These are phyloP conservation scores for Kwoniella botswanensis DNA, from an alignment of 768 basidiomycete genomes.

Conservation along the genomic window DNA sequence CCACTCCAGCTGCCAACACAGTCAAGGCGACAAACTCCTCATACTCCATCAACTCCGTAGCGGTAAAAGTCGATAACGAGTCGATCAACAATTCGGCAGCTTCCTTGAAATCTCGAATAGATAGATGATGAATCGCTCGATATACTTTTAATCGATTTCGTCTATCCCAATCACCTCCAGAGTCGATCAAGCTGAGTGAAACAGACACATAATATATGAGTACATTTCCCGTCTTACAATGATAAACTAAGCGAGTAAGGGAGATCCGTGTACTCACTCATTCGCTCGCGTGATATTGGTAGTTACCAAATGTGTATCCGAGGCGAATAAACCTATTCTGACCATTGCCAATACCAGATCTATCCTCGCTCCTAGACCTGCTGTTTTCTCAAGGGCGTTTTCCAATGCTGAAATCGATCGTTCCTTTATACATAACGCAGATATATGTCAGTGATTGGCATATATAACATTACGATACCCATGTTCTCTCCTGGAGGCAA, in stretches of 20 bases:
- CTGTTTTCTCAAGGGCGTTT: conserved; percentile 84
- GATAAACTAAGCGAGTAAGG: background rate
- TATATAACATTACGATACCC: too few species aligned
- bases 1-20: conserved; percentile 77
- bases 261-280: conserved; percentile 64
- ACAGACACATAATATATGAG: conserved; percentile 2
- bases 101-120: conserved; percentile 87
- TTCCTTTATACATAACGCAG: conserved; percentile 64
- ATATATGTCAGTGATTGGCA: conserved; percentile 12
- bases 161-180: conserved; percentile 98
- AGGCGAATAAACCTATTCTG: conserved; percentile 88
- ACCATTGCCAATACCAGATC: conserved; percentile 88
- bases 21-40: conserved; percentile 87
- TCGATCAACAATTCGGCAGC: conserved; percentile 86
- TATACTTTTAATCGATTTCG: conserved; percentile 97
- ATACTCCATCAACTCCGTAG: conserved; percentile 83
- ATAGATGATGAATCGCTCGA: conserved; percentile 79
- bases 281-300: conserved; percentile 78
- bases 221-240: background rate
- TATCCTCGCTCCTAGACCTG: conserved; percentile 89
- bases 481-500: too few species aligned
- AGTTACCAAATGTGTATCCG: conserved; percentile 73
- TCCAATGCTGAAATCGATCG: conserved; percentile 79
- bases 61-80: conserved; percentile 91
- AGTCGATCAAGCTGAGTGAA: conserved; percentile 74